Conservation (phyloP, 2,329 filamentous ascomycete species). For the Calonectria montana region DNA sequence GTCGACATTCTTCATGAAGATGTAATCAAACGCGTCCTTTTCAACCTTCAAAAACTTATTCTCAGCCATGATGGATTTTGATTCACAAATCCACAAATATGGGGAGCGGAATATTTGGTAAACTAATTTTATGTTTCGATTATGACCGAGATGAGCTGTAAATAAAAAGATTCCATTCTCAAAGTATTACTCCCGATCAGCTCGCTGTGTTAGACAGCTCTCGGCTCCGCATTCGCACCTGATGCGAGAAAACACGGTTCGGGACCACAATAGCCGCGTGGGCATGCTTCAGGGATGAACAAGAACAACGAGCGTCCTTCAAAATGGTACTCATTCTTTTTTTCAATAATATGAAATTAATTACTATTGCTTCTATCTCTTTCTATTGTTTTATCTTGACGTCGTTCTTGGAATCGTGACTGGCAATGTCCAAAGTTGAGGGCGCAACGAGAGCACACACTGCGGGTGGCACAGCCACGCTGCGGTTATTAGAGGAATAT, state of each 20-base stretch:
- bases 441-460: not conserved
- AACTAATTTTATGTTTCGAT: not conserved
- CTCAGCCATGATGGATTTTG: not conserved
- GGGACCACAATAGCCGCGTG: not conserved
- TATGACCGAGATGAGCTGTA: not conserved
- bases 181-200: not conserved
- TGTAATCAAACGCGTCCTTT: not conserved
- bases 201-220: not conserved
- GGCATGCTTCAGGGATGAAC: not conserved
- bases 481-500: not conserved
- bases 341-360: not conserved
- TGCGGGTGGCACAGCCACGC: not conserved
- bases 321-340: not conserved
- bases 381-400: not conserved
- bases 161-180: not conserved
- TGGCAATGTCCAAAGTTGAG: not conserved
- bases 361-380: not conserved
- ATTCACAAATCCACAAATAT: not conserved
- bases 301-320: not conserved
- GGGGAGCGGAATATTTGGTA: not conserved
- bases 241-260: not conserved
- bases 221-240: not conserved
- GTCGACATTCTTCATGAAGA: slow-evolving; percentile 9
- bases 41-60: not conserved
- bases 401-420: not conserved